phyloP scores from a whole-genome alignment of 208 protist species.

The Leishmania mexicana region DNA sequence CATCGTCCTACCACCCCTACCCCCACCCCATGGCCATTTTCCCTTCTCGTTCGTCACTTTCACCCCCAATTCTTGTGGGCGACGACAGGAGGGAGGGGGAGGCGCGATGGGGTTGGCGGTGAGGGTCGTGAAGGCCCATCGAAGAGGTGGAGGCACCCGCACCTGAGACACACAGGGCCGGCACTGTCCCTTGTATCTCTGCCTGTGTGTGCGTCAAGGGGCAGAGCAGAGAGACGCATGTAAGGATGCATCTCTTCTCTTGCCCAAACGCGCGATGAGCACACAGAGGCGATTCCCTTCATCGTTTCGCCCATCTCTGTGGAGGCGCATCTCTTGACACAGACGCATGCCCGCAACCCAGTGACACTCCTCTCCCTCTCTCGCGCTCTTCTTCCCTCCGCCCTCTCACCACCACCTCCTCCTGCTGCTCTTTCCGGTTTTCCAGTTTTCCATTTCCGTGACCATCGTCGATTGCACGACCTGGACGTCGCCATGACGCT shows the following conservation, averaged over 20 bases:
- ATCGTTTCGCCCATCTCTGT: background rate
- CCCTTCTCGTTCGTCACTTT: background rate
- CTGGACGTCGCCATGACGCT: background rate
- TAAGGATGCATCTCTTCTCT: background rate
- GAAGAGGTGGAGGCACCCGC: background rate
- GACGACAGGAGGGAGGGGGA: background rate
- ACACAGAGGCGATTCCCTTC: background rate
- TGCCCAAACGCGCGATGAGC: background rate
- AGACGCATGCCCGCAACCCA: background rate
- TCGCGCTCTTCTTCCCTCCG: background rate
- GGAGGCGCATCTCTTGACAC: background rate
- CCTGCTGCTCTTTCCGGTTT: background rate
- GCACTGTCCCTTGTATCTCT: background rate
- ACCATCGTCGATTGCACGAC: background rate
- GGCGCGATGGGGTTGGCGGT: background rate
- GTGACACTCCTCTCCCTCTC: background rate
- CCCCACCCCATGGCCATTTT: background rate
- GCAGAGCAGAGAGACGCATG: too few relatives aligned
- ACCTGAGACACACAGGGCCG: background rate
- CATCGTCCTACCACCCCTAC: background rate
- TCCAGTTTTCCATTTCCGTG: background rate
- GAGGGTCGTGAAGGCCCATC: background rate
- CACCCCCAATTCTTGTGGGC: background rate
- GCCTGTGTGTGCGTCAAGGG: background rate
- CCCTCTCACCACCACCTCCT: background rate